These are phyloP conservation scores for Polyporus arcularius DNA, from an alignment of 768 basidiomycete genomes.

Conservation along the genomic window DNA sequence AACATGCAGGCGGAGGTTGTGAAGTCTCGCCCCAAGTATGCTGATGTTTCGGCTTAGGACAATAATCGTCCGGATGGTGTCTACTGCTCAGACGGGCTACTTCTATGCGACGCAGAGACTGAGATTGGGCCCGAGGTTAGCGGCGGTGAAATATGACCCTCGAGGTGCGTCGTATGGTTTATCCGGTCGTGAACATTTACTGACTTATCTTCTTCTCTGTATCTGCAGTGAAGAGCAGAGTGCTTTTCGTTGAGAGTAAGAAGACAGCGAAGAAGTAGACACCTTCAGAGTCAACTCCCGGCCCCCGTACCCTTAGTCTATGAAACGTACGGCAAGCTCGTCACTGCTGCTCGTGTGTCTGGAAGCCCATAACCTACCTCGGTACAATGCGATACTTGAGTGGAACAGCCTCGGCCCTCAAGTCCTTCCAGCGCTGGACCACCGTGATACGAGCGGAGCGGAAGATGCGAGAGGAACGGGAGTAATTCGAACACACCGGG, in stretches of 20 bases:
- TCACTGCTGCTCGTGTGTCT: no score
- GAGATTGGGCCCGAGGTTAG: constrained; percentile 73
- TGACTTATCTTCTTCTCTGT: not conserved
- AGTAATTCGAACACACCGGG: not conserved
- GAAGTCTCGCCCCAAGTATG: not conserved
- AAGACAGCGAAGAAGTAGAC: constrained; percentile 62
- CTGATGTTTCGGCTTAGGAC: constrained; percentile 49
- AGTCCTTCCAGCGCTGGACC: no score
- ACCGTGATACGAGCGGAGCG: no score
- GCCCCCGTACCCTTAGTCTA: not conserved
- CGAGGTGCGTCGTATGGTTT: constrained; percentile 51
- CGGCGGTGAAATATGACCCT: constrained; percentile 93
- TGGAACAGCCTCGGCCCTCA: no score
- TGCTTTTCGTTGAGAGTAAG: constrained; percentile 78
- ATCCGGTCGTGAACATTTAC: not conserved
- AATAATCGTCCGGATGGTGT: constrained; percentile 83
- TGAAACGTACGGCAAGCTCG: no score
- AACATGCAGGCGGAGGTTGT: no score
- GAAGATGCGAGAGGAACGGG: no score
- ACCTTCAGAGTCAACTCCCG: not conserved
- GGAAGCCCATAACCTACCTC: no score
- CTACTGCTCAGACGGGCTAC: constrained; percentile 89
- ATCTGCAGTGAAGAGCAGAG: constrained; percentile 60
- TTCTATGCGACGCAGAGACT: constrained; percentile 86
- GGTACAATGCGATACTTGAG: no score